Evolutionary conservation across 345 rosid species (phyloP).

Genomic region (Turnera subulata): DNA sequence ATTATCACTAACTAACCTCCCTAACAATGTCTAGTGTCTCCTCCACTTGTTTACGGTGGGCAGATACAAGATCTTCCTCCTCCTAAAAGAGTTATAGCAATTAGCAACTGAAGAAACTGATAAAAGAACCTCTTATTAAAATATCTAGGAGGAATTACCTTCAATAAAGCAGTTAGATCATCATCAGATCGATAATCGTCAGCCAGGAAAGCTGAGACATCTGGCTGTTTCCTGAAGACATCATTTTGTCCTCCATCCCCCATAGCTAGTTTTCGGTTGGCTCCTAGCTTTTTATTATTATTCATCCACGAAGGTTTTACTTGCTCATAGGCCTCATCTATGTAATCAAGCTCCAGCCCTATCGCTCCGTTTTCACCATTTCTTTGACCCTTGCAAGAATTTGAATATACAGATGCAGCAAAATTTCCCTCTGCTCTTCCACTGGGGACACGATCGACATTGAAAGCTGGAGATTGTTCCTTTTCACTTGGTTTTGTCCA

Average conservation of each 20-base stretch:
- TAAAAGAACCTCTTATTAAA: neutral
- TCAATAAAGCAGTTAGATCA: conserved; percentile 43
- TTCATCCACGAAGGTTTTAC: conserved; percentile 23
- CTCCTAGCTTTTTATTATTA: conserved; percentile 16
- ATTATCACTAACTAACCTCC: conserved; percentile 35
- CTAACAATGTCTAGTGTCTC: conserved; percentile 46
- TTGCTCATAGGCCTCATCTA: conserved; percentile 24
- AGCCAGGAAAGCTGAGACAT: conserved; percentile 14
- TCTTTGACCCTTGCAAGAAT: conserved; percentile 22
- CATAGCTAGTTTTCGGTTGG: conserved; percentile 21
- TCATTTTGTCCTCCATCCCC: conserved; percentile 24
- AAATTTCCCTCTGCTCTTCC: conserved; percentile 33
- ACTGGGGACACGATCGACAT: conserved; percentile 30
- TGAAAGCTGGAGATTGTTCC: conserved; percentile 33
- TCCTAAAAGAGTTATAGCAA: conserved; percentile 32
- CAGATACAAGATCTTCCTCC: conserved; percentile 56
- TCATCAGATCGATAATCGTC: conserved; percentile 33
- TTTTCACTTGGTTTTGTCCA: conserved; percentile 40
- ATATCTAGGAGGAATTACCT: conserved; percentile 25
- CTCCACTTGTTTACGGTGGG: conserved; percentile 54
- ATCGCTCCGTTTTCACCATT: conserved; percentile 18
- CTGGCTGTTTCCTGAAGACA: conserved; percentile 18
- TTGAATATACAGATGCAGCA: conserved; percentile 21
- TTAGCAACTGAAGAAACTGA: neutral
- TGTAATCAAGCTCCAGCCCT: conserved; percentile 26